These are phyloP conservation scores for Diplodia sapinea DNA, from an alignment of 2,329 filamentous ascomycete genomes.

Conservation along the genomic window DNA sequence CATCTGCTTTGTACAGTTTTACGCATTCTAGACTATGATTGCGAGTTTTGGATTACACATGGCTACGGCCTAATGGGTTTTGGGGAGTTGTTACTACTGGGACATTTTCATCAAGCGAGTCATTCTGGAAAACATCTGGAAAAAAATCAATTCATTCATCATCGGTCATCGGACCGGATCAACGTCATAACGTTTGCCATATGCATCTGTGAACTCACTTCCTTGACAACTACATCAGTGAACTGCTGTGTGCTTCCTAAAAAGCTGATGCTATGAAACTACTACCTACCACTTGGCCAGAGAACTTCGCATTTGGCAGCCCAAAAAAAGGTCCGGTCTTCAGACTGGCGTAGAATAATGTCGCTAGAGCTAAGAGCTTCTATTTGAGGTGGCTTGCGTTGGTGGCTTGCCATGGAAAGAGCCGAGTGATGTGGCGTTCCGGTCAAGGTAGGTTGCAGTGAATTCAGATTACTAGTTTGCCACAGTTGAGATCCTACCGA, in stretches of 20 bases:
- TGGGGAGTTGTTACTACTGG: not conserved
- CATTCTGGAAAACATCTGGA: conserved; percentile 7
- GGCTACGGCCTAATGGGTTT: conserved; percentile 12
- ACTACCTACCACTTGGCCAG: too few species aligned
- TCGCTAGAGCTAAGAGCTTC: too few species aligned
- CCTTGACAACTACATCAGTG: not conserved
- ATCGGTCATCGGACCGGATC: not conserved
- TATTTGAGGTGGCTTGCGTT: too few species aligned
- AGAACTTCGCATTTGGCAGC: too few species aligned
- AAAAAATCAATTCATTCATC: not conserved
- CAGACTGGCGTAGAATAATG: too few species aligned
- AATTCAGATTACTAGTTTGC: not conserved
- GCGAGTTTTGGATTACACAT: conserved; percentile 3
- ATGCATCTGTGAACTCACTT: not conserved
- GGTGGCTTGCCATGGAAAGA: too few species aligned
- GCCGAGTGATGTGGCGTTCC: not conserved
- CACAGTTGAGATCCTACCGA: not conserved
- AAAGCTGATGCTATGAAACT: too few species aligned
- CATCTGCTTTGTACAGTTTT: conserved; percentile 4
- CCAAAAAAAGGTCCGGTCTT: too few species aligned
- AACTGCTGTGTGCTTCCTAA: not conserved
- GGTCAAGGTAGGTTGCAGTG: not conserved
- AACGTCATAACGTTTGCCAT: not conserved
- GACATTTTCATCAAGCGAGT: not conserved
- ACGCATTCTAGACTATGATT: not conserved